Conservation (phyloP, 179 eudicot genomes). For the Kewa caespitosa region DNA sequence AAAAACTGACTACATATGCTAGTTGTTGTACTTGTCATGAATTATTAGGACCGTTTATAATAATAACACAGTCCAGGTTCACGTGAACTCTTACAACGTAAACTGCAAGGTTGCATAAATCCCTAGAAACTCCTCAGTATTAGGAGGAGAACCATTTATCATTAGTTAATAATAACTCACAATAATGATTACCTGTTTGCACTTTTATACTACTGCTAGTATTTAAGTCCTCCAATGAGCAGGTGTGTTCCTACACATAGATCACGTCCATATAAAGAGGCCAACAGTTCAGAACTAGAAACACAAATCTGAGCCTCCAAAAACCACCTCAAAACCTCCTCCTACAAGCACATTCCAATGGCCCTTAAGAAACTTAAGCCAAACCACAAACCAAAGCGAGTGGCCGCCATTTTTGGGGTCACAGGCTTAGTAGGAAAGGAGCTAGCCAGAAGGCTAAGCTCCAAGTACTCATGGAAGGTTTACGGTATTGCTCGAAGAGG, state of each 20-base stretch:
- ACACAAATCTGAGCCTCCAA: constrained; percentile 16
- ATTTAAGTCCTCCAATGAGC: constrained; percentile 8
- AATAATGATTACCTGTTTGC: constrained; percentile 14
- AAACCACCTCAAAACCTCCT: constrained; percentile 17
- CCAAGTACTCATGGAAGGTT: constrained; percentile 61
- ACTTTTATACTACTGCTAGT: neutral
- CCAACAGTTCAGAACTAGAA: constrained; percentile 15
- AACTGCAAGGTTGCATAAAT: constrained; percentile 28
- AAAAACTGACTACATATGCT: constrained; percentile 3
- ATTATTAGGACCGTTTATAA: neutral
- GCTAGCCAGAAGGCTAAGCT: constrained; percentile 53
- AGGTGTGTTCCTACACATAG: constrained; percentile 27
- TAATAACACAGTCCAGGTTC: constrained; percentile 23
- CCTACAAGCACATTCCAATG: constrained; percentile 12
- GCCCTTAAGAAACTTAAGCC: constrained; percentile 32
- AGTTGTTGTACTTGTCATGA: constrained; percentile 9
- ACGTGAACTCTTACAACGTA: constrained; percentile 29
- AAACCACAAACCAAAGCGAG: constrained; percentile 30
- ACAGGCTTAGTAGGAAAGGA: constrained; percentile 85
- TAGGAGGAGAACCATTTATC: constrained; percentile 6
- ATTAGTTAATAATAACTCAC: neutral
- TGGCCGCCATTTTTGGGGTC: constrained; percentile 77
- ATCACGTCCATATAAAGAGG: neutral
- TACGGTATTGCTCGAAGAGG: constrained; percentile 74
- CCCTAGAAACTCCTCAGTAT: constrained; percentile 26